A percentile compares a stretch with the other conserved stretches of the same genome.
These are phyloP conservation scores for Emmonsiellopsis sp. DNA, from an alignment of 2,329 filamentous ascomycete species.

Conservation along the genomic window DNA sequence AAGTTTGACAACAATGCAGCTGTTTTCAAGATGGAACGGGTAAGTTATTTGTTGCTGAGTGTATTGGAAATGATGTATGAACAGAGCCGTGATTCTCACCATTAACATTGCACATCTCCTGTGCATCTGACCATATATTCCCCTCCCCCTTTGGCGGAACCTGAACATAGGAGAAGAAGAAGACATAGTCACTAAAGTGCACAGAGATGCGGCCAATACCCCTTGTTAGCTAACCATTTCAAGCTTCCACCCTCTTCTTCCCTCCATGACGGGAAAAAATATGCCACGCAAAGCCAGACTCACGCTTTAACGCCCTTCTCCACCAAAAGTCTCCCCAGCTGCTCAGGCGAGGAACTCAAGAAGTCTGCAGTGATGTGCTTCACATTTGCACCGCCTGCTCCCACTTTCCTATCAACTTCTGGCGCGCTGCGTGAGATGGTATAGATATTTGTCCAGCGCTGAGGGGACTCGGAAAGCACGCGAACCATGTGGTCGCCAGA, in stretches of 20 bases:
- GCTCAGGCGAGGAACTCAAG: conserved; percentile 17
- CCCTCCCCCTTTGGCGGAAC: conserved; percentile 37
- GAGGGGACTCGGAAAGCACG: conserved; percentile 37
- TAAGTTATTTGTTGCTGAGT: neutral
- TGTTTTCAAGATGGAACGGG: neutral
- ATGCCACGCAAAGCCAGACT: neutral
- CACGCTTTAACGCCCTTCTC: conserved; percentile 19
- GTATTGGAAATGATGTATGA: too few relatives aligned
- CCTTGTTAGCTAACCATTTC: neutral
- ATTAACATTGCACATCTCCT: conserved; percentile 43
- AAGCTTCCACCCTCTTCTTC: neutral
- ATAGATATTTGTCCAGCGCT: conserved; percentile 46
- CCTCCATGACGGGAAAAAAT: neutral
- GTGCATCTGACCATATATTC: conserved; percentile 41
- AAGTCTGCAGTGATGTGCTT: conserved; percentile 35
- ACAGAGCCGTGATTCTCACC: conserved; percentile 8
- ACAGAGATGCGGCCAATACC: neutral
- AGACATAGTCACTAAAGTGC: conserved; percentile 34
- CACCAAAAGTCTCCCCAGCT: conserved; percentile 20
- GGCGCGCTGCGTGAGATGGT: conserved; percentile 41
- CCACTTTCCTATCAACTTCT: conserved; percentile 23
- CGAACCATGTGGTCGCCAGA: conserved; percentile 45
- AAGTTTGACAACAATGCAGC: conserved; percentile 40
- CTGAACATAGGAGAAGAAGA: conserved; percentile 50
- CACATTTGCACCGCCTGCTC: conserved; percentile 26